These are phyloP conservation scores for Thinopyrum elongatum DNA, from an alignment of 176 grass and related monocot species.

Conservation along the genomic window DNA sequence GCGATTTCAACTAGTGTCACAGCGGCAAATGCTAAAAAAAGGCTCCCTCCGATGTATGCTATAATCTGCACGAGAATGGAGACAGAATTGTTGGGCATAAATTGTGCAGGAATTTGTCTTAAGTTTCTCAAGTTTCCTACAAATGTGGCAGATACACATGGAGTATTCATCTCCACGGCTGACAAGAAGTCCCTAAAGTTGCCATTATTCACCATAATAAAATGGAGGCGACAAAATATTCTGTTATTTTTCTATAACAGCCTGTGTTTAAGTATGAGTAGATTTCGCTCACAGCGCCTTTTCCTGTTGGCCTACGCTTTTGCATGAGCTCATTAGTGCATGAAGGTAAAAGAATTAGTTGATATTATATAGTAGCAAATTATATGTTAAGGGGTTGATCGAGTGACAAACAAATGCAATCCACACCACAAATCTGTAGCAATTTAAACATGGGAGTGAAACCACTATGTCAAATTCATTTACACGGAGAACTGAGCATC, in stretches of 20 bases:
- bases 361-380: background rate
- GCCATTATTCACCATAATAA: background rate
- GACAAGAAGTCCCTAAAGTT: background rate
- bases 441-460: background rate
- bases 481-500: background rate
- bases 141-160: background rate
- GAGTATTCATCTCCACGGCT: background rate
- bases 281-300: background rate
- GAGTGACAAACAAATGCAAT: background rate
- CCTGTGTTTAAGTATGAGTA: background rate
- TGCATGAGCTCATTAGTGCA: background rate
- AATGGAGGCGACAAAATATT: background rate
- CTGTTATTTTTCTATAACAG: background rate
- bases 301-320: background rate
- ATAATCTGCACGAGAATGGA: slow-evolving; percentile 57
- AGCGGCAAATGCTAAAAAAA: slow-evolving; percentile 89
- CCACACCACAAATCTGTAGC: background rate
- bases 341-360: background rate
- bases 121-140: background rate
- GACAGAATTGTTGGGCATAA: background rate
- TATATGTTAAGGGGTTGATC: background rate
- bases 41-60: slow-evolving; percentile 86
- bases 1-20: slow-evolving; percentile 82
- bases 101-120: background rate
- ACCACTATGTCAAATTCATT: background rate